Evolutionary conservation across 176 grass and related monocot species (phyloP).

Genomic region (Hsuehochloa calcarea): DNA sequence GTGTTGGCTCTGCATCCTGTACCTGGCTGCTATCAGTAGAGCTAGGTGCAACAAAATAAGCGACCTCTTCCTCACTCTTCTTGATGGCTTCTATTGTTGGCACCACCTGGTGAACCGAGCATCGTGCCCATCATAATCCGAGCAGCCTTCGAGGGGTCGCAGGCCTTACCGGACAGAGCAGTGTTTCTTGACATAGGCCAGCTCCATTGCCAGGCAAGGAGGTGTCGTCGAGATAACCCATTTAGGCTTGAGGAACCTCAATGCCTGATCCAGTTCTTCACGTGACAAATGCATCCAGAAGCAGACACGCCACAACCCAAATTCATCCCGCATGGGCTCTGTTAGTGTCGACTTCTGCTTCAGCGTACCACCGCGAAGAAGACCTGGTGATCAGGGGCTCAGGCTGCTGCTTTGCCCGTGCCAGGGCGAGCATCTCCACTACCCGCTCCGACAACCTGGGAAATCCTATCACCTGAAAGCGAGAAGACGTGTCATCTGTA

Average conservation of each 20-base stretch:
- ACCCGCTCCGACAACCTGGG: no score
- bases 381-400: no score
- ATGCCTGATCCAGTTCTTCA: slow-evolving; percentile 58
- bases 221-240: no score
- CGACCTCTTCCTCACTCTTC: neutral
- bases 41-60: neutral
- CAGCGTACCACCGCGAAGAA: no score
- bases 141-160: slow-evolving; percentile 70
- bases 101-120: neutral
- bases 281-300: slow-evolving; percentile 65
- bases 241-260: slow-evolving; percentile 51
- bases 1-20: neutral
- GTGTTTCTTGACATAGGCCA: no score
- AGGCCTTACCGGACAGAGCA: no score
- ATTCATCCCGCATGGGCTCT: slow-evolving; percentile 50
- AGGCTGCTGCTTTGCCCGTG: no score
- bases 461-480: slow-evolving; percentile 65
- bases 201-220: no score
- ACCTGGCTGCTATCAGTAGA: neutral
- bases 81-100: neutral
- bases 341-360: slow-evolving; percentile 28
- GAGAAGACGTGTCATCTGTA: slow-evolving; percentile 32
- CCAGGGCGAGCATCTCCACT: no score
- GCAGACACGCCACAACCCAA: slow-evolving; percentile 72
- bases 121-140: slow-evolving; percentile 16